A percentile compares a stretch with the other conserved stretches of the same genome.
Evolutionary conservation across 192 early-diverging fungal species (phyloP).

Genomic region (Spizellomyces sp.): DNA sequence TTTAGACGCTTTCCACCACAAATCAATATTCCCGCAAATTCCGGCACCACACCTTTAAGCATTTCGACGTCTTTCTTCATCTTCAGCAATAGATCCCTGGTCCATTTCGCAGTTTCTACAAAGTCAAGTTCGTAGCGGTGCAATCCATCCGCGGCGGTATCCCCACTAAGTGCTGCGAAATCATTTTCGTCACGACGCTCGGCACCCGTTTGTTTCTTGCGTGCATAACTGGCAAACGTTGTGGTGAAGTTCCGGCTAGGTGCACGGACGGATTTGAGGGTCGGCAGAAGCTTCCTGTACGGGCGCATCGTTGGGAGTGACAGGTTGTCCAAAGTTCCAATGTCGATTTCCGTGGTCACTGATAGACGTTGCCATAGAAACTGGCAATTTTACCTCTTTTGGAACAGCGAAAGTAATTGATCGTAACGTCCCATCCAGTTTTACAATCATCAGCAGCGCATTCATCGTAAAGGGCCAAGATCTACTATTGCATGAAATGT

Average conservation of each 20-base stretch:
- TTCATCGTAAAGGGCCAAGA: no score
- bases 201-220: not conserved
- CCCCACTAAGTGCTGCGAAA: slow-evolving; percentile 12
- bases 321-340: no score
- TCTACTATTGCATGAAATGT: no score
- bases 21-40: not conserved
- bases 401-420: no score
- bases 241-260: slow-evolving; percentile 5
- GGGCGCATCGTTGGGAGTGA: no score
- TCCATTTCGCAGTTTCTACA: slow-evolving; percentile 46
- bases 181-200: slow-evolving; percentile 17
- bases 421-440: no score
- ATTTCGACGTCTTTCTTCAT: slow-evolving; percentile 33
- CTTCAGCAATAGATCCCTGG: slow-evolving; percentile 37
- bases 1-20: not conserved
- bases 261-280: not conserved
- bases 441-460: no score
- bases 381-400: no score
- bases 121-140: slow-evolving; percentile 48
- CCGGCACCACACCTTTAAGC: slow-evolving; percentile 2
- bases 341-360: no score
- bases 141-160: slow-evolving; percentile 32
- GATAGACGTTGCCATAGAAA: no score
- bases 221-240: slow-evolving; percentile 1
- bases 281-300: no score